Evolutionary conservation across 192 early-diverging fungal genomes (phyloP).

Genomic region (Globomyces pollinis-pini): DNA sequence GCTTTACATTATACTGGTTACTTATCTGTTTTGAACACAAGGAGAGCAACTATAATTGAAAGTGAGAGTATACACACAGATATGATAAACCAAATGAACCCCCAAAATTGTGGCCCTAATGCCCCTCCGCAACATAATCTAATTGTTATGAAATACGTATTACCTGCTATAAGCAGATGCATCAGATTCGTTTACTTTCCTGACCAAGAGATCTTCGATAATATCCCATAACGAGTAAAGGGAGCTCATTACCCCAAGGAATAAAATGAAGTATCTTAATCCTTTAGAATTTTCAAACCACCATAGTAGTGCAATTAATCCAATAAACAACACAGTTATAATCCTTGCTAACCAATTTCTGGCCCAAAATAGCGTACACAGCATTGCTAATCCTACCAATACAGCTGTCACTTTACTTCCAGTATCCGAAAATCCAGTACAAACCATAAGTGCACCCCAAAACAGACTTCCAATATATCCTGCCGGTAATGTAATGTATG

Average conservation of each 20-base stretch:
- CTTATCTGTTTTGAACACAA: slow-evolving; percentile 66
- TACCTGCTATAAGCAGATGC: slow-evolving; percentile 66
- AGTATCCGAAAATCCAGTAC: slow-evolving; percentile 80
- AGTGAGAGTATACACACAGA: slow-evolving; percentile 70
- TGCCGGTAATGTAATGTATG: slow-evolving; percentile 74
- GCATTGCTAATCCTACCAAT: slow-evolving; percentile 74
- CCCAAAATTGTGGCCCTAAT: slow-evolving; percentile 63
- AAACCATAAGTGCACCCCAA: slow-evolving; percentile 86
- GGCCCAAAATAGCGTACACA: slow-evolving; percentile 81
- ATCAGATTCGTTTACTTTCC: slow-evolving; percentile 94
- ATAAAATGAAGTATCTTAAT: slow-evolving; percentile 85
- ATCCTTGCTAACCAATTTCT: slow-evolving; percentile 78
- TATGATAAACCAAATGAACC: slow-evolving; percentile 84
- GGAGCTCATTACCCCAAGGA: slow-evolving; percentile 90
- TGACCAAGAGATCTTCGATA: slow-evolving; percentile 80
- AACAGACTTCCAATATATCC: slow-evolving; percentile 85
- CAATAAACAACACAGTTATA: slow-evolving; percentile 77
- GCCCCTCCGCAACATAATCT: slow-evolving; percentile 52
- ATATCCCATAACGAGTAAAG: slow-evolving; percentile 95
- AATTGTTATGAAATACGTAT: slow-evolving; percentile 47
- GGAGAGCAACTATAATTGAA: slow-evolving; percentile 72
- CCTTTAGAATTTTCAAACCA: slow-evolving; percentile 65
- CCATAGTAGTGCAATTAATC: slow-evolving; percentile 75
- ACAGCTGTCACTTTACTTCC: slow-evolving; percentile 83
- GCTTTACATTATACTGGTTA: too few species aligned